Conservation (phyloP, 148 eudicot genomes). For the Selenicereus undatus region DNA sequence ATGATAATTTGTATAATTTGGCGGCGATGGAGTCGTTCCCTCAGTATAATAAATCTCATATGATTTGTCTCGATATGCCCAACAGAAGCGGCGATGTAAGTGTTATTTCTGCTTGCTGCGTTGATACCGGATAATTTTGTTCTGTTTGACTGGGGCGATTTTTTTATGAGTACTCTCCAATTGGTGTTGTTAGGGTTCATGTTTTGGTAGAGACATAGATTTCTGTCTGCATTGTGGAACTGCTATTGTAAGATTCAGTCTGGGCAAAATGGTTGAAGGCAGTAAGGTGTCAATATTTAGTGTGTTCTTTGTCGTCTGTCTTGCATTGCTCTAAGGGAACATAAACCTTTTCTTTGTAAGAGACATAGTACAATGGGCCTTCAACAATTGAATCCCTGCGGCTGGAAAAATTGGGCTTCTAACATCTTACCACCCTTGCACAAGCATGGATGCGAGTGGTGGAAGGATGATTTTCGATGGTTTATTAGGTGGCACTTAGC, state of each 20-base stretch:
- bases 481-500: not conserved
- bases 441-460: not conserved
- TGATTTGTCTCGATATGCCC: constrained; percentile 74
- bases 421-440: not conserved
- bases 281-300: not conserved
- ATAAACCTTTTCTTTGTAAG: not conserved
- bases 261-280: not conserved
- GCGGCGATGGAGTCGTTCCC: constrained; percentile 88
- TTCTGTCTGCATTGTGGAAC: constrained; percentile 11
- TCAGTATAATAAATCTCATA: constrained; percentile 70
- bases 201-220: not conserved
- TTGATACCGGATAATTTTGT: not conserved
- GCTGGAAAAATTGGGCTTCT: not conserved
- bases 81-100: constrained; percentile 77
- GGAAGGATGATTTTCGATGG: not conserved
- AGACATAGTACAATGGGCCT: not conserved
- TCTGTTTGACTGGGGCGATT: not conserved
- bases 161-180: not conserved
- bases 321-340: not conserved
- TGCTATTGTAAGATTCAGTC: not conserved
- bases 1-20: constrained; percentile 55
- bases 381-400: not conserved
- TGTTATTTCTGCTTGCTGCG: not conserved
- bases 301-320: not conserved
- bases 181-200: constrained; percentile 18